phyloP scores from a whole-genome alignment of 192 early-diverging fungal genomes.

The Powellomyces hirtus region DNA sequence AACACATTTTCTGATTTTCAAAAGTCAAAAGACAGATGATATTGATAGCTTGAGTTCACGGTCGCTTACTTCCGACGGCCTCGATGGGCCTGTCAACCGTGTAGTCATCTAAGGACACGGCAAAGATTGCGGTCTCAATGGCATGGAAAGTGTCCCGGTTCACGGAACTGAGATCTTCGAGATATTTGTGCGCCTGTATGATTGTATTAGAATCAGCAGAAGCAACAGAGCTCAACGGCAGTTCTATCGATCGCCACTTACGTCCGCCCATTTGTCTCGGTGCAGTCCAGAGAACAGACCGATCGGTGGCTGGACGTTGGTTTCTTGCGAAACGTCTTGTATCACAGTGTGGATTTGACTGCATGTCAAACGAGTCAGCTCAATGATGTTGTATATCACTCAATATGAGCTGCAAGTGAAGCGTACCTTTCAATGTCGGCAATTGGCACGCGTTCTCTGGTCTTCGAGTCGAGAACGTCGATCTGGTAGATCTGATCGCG shows the following conservation, averaged over 20 bases:
- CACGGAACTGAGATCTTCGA: constrained; percentile 55
- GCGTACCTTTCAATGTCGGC: constrained; percentile 69
- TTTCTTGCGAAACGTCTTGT: constrained; percentile 44
- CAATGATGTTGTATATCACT: too few species aligned
- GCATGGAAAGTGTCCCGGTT: constrained; percentile 59
- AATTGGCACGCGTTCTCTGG: constrained; percentile 54
- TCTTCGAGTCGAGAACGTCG: constrained; percentile 58
- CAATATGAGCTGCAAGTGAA: too few species aligned
- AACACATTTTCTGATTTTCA: constrained; percentile 38
- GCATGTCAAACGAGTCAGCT: too few species aligned
- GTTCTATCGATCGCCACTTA: too few species aligned
- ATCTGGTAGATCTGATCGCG: constrained; percentile 79
- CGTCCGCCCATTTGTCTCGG: constrained; percentile 77
- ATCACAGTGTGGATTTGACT: constrained; percentile 63
- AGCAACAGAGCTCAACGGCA: neutral
- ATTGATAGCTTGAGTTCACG: too few species aligned
- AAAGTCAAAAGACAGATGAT: too few species aligned
- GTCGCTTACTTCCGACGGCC: constrained; percentile 62
- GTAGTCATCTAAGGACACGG: constrained; percentile 73
- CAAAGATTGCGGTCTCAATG: constrained; percentile 77
- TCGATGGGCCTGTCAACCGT: constrained; percentile 38
- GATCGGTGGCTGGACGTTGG: constrained; percentile 48
- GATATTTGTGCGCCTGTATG: constrained; percentile 64
- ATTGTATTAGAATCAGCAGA: neutral
- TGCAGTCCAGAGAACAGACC: constrained; percentile 72